Conservation (phyloP, 2,329 filamentous ascomycete species). For the Laburnicola sp. region DNA sequence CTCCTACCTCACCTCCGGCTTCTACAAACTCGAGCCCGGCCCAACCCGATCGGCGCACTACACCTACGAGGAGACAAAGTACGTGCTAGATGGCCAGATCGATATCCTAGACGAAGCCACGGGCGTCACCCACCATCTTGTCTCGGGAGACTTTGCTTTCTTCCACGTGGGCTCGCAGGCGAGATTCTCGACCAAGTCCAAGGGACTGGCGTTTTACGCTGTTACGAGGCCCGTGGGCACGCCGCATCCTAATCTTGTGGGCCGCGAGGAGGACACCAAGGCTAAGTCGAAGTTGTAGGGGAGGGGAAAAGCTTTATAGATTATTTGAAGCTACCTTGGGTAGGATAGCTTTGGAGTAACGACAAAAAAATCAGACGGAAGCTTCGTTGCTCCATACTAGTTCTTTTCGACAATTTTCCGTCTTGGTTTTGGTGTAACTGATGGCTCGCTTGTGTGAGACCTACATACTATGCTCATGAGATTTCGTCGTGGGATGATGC, state of each 20-base stretch:
- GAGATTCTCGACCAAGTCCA: slow-evolving; percentile 26
- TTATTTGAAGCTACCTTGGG: too few relatives aligned
- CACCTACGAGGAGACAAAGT: slow-evolving; percentile 31
- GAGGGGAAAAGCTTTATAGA: neutral
- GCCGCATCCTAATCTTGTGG: slow-evolving; percentile 22
- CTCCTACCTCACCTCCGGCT: slow-evolving; percentile 30
- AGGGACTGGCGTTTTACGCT: slow-evolving; percentile 26
- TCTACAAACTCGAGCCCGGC: slow-evolving; percentile 29
- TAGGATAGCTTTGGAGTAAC: too few relatives aligned
- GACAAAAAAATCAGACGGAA: too few relatives aligned
- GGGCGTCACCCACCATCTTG: slow-evolving; percentile 28
- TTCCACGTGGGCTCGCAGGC: slow-evolving; percentile 29
- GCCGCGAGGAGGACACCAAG: slow-evolving; percentile 23
- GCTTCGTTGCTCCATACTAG: too few relatives aligned
- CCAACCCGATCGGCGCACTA: slow-evolving; percentile 23
- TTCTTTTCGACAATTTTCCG: too few relatives aligned
- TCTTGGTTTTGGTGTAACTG: too few relatives aligned
- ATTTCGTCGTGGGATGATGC: too few relatives aligned
- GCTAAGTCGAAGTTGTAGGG: slow-evolving; percentile 17
- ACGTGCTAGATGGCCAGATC: slow-evolving; percentile 28
- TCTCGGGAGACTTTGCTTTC: slow-evolving; percentile 32
- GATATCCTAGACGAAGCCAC: slow-evolving; percentile 31
- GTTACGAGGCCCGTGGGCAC: slow-evolving; percentile 27
- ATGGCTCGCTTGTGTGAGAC: too few relatives aligned
- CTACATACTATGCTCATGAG: too few relatives aligned